Conservation (phyloP, 2,329 filamentous ascomycete genomes). For the Verticillium albo-atrum region DNA sequence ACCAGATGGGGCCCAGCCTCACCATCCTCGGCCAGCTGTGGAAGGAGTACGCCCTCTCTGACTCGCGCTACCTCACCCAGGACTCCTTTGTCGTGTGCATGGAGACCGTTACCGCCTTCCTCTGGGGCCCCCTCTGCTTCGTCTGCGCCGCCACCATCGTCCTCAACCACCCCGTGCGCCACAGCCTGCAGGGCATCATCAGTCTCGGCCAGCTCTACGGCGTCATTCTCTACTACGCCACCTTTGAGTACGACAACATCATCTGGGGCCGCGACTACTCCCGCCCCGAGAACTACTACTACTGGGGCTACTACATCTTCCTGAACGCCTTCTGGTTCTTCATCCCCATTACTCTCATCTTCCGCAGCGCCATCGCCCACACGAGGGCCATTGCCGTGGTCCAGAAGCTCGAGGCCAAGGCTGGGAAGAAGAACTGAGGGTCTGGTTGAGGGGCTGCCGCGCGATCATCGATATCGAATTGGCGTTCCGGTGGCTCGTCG, state of each 20-base stretch:
- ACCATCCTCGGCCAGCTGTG: slow-evolving; percentile 49
- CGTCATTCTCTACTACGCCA: slow-evolving; percentile 46
- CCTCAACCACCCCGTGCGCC: slow-evolving; percentile 37
- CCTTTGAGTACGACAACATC: slow-evolving; percentile 36
- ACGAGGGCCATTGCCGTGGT: slow-evolving; percentile 20
- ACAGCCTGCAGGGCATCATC: slow-evolving; percentile 43
- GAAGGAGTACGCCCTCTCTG: slow-evolving; percentile 55
- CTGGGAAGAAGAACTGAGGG: not conserved
- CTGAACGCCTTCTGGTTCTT: slow-evolving; percentile 51
- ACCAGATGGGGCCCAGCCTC: slow-evolving; percentile 30
- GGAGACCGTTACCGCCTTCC: slow-evolving; percentile 47
- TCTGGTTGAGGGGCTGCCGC: not conserved
- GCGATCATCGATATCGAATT: too few species aligned
- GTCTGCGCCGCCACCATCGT: slow-evolving; percentile 38
- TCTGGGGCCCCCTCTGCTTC: slow-evolving; percentile 51
- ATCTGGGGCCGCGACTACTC: slow-evolving; percentile 37
- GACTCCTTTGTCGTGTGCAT: slow-evolving; percentile 52
- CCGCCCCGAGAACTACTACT: slow-evolving; percentile 47
- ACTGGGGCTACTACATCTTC: slow-evolving; percentile 47
- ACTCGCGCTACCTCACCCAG: slow-evolving; percentile 49
- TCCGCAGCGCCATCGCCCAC: slow-evolving; percentile 19
- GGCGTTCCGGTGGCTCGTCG: too few species aligned
- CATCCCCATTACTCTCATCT: slow-evolving; percentile 33
- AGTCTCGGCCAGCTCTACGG: slow-evolving; percentile 48
- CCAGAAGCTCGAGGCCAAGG: slow-evolving; percentile 12